Conservation (phyloP, 495 filamentous ascomycete species). For the Lasiosphaeris hirsuta region DNA sequence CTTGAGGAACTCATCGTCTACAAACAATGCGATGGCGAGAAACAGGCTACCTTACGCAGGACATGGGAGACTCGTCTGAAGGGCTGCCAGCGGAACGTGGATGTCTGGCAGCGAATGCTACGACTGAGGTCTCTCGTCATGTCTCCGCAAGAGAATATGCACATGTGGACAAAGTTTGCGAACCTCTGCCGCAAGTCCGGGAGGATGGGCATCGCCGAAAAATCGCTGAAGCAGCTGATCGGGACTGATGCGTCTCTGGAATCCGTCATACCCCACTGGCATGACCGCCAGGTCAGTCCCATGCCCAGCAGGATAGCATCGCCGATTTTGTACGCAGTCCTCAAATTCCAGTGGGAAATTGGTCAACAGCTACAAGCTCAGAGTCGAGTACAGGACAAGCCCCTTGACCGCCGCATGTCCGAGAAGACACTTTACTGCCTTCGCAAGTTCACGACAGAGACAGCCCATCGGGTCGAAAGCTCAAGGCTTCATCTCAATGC, state of each 20-base stretch:
- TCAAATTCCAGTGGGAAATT: conserved; percentile 93
- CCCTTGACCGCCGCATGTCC: conserved; percentile 34
- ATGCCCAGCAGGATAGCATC: conserved; percentile 52
- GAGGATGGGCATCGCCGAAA: conserved; percentile 92
- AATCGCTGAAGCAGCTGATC: conserved; percentile 74
- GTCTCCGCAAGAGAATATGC: conserved; percentile 83
- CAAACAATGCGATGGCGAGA: conserved; percentile 86
- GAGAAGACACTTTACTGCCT: conserved; percentile 72
- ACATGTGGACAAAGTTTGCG: conserved; percentile 99
- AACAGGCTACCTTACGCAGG: conserved; percentile 81
- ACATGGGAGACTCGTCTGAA: conserved; percentile 96
- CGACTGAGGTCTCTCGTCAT: conserved; percentile 92
- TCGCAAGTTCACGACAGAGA: conserved; percentile 73
- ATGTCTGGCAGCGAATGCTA: conserved; percentile 97
- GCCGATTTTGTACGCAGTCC: conserved; percentile 82
- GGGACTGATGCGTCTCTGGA: conserved; percentile 62
- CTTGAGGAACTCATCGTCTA: conserved; percentile 97
- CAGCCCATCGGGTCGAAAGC: conserved; percentile 69
- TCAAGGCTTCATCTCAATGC: conserved; percentile 51
- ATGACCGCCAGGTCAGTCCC: conserved; percentile 41
- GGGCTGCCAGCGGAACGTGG: conserved; percentile 93
- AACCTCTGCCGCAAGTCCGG: conserved; percentile 96
- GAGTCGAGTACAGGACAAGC: conserved; percentile 5
- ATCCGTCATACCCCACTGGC: conserved; percentile 53
- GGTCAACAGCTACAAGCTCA: conserved; percentile 48